Percentiles rank a stretch among this genome's conserved stretches.
Conservation (phyloP, 2,329 filamentous ascomycete species). For the Macrophomina pseudophaseolina region DNA sequence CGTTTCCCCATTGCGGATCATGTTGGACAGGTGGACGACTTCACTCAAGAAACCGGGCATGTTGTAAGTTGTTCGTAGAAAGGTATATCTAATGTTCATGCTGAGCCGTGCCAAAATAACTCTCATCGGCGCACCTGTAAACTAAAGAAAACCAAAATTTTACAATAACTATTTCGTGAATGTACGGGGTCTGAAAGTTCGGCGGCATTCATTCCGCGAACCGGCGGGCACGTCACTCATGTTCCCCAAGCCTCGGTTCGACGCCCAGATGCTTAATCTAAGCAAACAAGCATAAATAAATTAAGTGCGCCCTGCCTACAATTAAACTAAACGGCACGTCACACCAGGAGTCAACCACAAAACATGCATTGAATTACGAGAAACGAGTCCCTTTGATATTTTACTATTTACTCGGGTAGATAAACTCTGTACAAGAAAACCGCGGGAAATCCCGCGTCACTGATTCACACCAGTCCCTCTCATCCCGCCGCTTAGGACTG, state of each 20-base stretch:
- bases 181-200: no score
- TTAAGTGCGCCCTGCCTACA: neutral
- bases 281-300: neutral
- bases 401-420: neutral
- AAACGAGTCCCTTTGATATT: neutral
- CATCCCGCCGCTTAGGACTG: neutral
- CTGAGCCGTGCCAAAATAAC: no score
- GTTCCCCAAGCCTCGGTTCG: neutral
- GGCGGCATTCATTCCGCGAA: no score
- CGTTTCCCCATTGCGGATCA: no score
- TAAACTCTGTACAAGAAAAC: neutral
- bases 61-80: no score
- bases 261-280: conserved; percentile 1
- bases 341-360: conserved; percentile 28
- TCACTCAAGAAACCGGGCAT: no score
- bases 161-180: no score
- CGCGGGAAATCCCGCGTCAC: neutral
- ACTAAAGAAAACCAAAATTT: no score
- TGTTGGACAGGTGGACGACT: no score
- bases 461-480: neutral
- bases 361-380: neutral
- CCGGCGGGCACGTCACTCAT: no score
- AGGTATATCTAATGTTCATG: no score
- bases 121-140: no score
- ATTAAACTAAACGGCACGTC: conserved; percentile 12